Conservation (phyloP, 257 asterid species). For the Penstemon barbatus region DNA sequence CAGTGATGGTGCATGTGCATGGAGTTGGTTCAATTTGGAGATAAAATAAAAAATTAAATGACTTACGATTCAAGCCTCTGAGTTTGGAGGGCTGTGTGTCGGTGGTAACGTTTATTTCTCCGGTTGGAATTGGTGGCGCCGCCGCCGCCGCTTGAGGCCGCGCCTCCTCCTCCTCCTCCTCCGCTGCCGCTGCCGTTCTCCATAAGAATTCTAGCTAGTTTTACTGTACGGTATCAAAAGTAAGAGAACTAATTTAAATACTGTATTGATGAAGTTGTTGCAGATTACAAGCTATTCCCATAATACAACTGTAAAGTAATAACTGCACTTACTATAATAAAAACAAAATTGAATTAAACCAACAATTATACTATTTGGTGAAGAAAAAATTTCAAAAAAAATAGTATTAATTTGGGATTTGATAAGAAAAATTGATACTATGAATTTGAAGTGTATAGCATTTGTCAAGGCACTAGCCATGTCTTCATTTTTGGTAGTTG, state of each 20-base stretch:
- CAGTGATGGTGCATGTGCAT: slow-evolving; percentile 28
- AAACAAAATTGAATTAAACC: neutral
- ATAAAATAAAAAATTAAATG: neutral
- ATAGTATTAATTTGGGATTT: slow-evolving; percentile 33
- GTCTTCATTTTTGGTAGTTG: slow-evolving; percentile 40
- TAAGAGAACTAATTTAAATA: slow-evolving; percentile 15
- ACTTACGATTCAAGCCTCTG: slow-evolving; percentile 82
- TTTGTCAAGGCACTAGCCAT: slow-evolving; percentile 48
- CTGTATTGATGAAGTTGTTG: slow-evolving; percentile 31
- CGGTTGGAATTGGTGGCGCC: slow-evolving; percentile 56
- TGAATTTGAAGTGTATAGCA: slow-evolving; percentile 33
- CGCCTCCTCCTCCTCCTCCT: slow-evolving; percentile 51
- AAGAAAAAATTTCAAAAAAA: neutral
- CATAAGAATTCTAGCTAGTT: slow-evolving; percentile 35
- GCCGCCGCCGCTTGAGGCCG: slow-evolving; percentile 57
- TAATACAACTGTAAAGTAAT: slow-evolving; percentile 38
- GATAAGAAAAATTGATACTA: slow-evolving; percentile 33
- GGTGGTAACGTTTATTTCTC: slow-evolving; percentile 78
- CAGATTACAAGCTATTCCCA: slow-evolving; percentile 52
- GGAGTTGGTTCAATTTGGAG: slow-evolving; percentile 25
- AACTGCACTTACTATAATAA: slow-evolving; percentile 32
- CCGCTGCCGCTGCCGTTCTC: slow-evolving; percentile 70
- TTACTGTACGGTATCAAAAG: neutral
- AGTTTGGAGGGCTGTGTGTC: slow-evolving; percentile 92
- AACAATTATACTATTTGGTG: slow-evolving; percentile 17